Conservation (phyloP, 2,329 filamentous ascomycete genomes). For the Diaporthe eres region DNA sequence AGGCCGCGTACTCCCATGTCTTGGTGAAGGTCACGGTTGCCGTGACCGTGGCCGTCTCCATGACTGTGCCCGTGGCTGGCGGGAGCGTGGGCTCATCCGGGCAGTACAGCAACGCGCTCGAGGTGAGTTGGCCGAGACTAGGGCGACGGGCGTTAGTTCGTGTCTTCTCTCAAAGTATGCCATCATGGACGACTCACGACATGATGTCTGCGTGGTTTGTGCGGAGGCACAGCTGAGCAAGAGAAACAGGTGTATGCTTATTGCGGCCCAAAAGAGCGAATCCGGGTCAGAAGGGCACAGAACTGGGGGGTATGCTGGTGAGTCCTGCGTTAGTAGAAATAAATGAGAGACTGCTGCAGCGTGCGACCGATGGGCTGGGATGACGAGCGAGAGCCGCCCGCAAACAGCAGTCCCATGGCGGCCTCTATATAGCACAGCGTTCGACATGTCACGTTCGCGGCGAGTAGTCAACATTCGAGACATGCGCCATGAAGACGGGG, state of each 20-base stretch:
- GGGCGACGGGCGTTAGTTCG: neutral
- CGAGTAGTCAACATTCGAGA: neutral
- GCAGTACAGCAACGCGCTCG: slow-evolving; percentile 50
- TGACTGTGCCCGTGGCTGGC: slow-evolving; percentile 44
- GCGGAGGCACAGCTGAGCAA: neutral
- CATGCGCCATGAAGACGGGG: slow-evolving; percentile 23
- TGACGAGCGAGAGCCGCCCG: neutral
- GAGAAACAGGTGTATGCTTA: neutral
- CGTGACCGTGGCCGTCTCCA: slow-evolving; percentile 41
- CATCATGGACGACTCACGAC: slow-evolving; percentile 15
- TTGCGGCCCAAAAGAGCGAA: slow-evolving; percentile 2
- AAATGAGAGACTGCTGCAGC: neutral
- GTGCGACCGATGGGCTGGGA: neutral
- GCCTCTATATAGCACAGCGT: neutral
- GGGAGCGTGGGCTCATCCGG: slow-evolving; percentile 40
- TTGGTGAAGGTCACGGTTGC: slow-evolving; percentile 53
- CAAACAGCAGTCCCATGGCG: slow-evolving; percentile 2
- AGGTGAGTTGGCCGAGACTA: slow-evolving; percentile 20
- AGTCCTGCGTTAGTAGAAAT: neutral
- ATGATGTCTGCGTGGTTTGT: neutral
- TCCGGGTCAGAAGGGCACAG: neutral
- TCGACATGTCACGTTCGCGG: slow-evolving; percentile 7
- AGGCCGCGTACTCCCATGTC: slow-evolving; percentile 54
- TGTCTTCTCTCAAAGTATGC: neutral
- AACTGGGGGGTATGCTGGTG: neutral